Evolutionary conservation across 1,284 basidiomycete genomes (phyloP).

Genomic region (Malassezia equina): DNA sequence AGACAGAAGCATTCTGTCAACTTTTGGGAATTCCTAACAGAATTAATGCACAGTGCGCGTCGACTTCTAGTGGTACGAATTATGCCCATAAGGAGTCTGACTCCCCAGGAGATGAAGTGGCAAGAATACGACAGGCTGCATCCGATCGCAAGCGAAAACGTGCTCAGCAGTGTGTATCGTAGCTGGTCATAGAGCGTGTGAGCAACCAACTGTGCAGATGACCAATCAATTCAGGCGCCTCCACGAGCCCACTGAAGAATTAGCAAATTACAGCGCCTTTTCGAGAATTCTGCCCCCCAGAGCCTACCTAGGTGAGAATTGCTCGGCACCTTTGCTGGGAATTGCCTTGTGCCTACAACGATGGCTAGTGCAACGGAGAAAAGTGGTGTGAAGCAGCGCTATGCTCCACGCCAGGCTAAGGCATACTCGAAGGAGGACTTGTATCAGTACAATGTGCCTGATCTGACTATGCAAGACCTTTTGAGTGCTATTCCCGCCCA

Average conservation of each 20-base stretch:
- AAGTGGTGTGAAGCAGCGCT: not conserved
- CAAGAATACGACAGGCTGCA: not conserved
- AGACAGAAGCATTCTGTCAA: conserved; percentile 73
- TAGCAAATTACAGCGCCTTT: not conserved
- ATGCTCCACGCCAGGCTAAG: conserved; percentile 39
- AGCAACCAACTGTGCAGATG: not conserved
- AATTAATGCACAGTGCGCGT: conserved; percentile 55
- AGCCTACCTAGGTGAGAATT: not conserved
- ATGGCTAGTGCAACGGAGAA: not conserved
- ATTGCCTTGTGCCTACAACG: not conserved
- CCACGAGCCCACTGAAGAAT: not conserved
- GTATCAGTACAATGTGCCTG: conserved; percentile 59
- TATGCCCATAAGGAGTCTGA: not conserved
- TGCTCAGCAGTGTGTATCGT: not conserved
- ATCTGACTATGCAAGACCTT: conserved; percentile 73
- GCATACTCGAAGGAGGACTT: conserved; percentile 38
- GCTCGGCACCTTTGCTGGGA: not conserved
- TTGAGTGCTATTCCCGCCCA: conserved; percentile 76
- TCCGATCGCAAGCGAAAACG: conserved; percentile 10
- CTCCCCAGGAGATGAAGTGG: not conserved
- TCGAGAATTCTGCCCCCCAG: not conserved
- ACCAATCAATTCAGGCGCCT: not conserved
- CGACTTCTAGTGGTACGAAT: not conserved
- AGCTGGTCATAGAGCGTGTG: not conserved
- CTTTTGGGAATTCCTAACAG: conserved; percentile 71